Conservation (phyloP, 768 basidiomycete genomes). For the Saitozyma podzolica region DNA sequence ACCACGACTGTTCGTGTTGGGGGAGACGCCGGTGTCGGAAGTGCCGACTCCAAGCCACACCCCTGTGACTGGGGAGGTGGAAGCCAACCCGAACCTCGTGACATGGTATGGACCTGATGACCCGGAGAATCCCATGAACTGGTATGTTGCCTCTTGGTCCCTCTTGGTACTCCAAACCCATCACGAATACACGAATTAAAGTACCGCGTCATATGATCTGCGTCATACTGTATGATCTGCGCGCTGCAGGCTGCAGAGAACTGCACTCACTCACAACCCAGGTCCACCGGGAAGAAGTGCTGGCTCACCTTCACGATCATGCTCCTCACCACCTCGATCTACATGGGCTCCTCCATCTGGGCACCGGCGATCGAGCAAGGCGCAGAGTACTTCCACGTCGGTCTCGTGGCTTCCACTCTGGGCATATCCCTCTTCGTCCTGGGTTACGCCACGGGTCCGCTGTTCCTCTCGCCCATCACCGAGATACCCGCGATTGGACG, state of each 20-base stretch:
- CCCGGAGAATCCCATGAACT: slow-evolving; percentile 36
- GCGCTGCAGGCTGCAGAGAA: neutral
- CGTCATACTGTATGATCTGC: neutral
- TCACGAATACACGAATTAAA: neutral
- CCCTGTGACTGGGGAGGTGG: slow-evolving; percentile 4
- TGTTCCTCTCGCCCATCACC: slow-evolving; percentile 34
- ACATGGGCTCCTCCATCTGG: slow-evolving; percentile 28
- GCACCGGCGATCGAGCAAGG: slow-evolving; percentile 26
- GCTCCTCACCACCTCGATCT: slow-evolving; percentile 37
- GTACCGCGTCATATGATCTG: neutral
- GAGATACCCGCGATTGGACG: slow-evolving; percentile 38
- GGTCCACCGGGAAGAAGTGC: slow-evolving; percentile 26
- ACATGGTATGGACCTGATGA: slow-evolving; percentile 38
- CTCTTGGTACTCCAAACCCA: neutral
- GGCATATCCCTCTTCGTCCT: slow-evolving; percentile 39
- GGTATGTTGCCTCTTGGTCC: slow-evolving; percentile 7
- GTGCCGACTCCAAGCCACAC: neutral
- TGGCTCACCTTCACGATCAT: slow-evolving; percentile 31
- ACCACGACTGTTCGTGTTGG: neutral
- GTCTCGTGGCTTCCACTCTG: slow-evolving; percentile 21
- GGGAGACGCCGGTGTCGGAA: neutral
- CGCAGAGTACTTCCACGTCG: slow-evolving; percentile 32
- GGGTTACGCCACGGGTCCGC: slow-evolving; percentile 32
- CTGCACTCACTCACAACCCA: neutral
- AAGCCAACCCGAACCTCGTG: slow-evolving; percentile 15